Conservation (phyloP, 2,329 filamentous ascomycete species). For the Hirsutella rhossiliensis region DNA sequence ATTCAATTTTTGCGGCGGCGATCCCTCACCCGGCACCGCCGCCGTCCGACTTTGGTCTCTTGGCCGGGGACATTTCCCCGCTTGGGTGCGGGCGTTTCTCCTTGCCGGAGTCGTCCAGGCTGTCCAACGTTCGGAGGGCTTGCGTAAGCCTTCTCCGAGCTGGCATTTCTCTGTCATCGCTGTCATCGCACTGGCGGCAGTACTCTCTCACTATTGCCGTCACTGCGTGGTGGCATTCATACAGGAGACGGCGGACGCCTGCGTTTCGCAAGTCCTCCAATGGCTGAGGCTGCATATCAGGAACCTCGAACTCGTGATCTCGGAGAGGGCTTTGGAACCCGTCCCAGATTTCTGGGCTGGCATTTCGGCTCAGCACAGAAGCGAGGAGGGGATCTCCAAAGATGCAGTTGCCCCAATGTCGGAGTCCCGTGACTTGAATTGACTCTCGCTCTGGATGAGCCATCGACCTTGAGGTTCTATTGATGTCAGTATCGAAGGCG, state of each 20-base stretch:
- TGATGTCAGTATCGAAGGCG: background rate
- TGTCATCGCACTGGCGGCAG: constrained; percentile 36
- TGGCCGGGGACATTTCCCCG: constrained; percentile 30
- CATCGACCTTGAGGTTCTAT: background rate
- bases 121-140: constrained; percentile 32
- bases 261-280: constrained; percentile 32
- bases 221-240: constrained; percentile 45
- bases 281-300: constrained; percentile 7
- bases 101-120: constrained; percentile 19
- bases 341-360: constrained; percentile 30
- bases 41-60: constrained; percentile 24
- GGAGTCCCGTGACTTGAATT: constrained; percentile 17
- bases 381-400: constrained; percentile 49
- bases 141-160: constrained; percentile 38
- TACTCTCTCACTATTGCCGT: constrained; percentile 41
- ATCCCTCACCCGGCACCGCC: background rate
- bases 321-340: constrained; percentile 27
- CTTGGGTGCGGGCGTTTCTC: constrained; percentile 21
- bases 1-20: too few relatives aligned
- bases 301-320: constrained; percentile 4
- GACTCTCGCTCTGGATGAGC: background rate
- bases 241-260: constrained; percentile 37
- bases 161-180: constrained; percentile 37
- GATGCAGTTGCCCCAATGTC: constrained; percentile 45
- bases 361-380: constrained; percentile 31